A percentile compares a stretch with the other conserved stretches of the same genome.
Evolutionary conservation across 306 rosid genomes (phyloP).

Genomic region (Begonia masoniana): DNA sequence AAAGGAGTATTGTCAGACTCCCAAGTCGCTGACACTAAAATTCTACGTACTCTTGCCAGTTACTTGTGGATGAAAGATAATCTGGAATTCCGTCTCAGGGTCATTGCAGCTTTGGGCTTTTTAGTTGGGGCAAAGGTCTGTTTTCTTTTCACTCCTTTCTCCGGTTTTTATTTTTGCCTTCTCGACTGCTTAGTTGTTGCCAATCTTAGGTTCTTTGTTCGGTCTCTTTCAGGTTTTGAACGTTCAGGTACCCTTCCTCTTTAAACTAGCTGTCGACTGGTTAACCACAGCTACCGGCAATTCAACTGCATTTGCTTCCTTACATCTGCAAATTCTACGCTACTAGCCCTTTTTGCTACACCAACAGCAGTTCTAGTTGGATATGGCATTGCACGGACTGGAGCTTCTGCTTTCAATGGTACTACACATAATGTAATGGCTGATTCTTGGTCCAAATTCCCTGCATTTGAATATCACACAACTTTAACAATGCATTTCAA

Average conservation of each 20-base stretch:
- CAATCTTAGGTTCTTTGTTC: conserved; percentile 30
- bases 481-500: background rate
- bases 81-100: conserved; percentile 61
- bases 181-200: background rate
- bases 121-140: conserved; percentile 89
- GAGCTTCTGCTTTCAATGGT: conserved; percentile 95
- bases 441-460: conserved; percentile 15
- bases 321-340: conserved; percentile 43
- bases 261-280: conserved; percentile 95
- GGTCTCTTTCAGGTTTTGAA: conserved; percentile 48
- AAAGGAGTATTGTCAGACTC: conserved; percentile 16
- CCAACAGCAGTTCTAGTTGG: conserved; percentile 83
- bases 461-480: background rate
- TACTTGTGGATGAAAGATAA: conserved; percentile 94
- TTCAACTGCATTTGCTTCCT: conserved; percentile 48
- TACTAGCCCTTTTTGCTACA: conserved; percentile 57
- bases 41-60: conserved; percentile 69
- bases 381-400: conserved; percentile 84
- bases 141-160: background rate
- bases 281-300: conserved; percentile 55
- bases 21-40: conserved; percentile 34
- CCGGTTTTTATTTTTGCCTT: background rate
- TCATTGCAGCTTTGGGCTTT: conserved; percentile 65
- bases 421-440: conserved; percentile 45
- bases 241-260: conserved; percentile 95